These are phyloP conservation scores for Verticillium albo-atrum DNA, from an alignment of 2,329 filamentous ascomycete species.

Conservation along the genomic window DNA sequence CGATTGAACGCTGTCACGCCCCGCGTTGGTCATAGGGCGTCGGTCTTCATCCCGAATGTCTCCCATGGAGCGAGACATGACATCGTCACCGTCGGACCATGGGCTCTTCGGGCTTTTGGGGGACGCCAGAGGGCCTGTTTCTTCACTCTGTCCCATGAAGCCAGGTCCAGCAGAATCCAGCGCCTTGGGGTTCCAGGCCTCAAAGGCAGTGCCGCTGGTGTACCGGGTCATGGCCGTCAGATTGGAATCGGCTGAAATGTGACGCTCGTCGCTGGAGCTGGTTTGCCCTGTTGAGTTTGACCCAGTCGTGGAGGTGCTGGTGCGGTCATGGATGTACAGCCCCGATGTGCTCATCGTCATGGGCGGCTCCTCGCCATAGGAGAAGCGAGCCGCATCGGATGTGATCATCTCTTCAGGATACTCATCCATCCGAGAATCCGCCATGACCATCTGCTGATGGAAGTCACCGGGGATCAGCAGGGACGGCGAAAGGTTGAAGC, in stretches of 20 bases:
- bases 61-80: constrained; percentile 5
- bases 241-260: constrained; percentile 49
- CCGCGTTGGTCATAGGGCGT: background rate
- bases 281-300: constrained; percentile 44
- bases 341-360: constrained; percentile 26
- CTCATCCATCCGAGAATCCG: constrained; percentile 3
- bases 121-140: constrained; percentile 9
- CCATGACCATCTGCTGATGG: constrained; percentile 45
- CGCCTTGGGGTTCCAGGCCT: constrained; percentile 17
- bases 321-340: constrained; percentile 35
- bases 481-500: constrained; percentile 56
- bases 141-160: constrained; percentile 17
- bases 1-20: constrained; percentile 19
- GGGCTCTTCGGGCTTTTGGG: constrained; percentile 8
- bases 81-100: constrained; percentile 9
- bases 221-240: constrained; percentile 50
- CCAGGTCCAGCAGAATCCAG: constrained; percentile 24
- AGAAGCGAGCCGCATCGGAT: constrained; percentile 25
- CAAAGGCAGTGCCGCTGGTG: constrained; percentile 45
- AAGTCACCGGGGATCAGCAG: constrained; percentile 59
- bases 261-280: constrained; percentile 43
- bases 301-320: constrained; percentile 51
- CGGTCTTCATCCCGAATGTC: constrained; percentile 8
- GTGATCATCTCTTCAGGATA: constrained; percentile 27
- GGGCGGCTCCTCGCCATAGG: constrained; percentile 28